These are phyloP conservation scores for Capronia coronata DNA, from an alignment of 2,329 filamentous ascomycete species.

Conservation along the genomic window DNA sequence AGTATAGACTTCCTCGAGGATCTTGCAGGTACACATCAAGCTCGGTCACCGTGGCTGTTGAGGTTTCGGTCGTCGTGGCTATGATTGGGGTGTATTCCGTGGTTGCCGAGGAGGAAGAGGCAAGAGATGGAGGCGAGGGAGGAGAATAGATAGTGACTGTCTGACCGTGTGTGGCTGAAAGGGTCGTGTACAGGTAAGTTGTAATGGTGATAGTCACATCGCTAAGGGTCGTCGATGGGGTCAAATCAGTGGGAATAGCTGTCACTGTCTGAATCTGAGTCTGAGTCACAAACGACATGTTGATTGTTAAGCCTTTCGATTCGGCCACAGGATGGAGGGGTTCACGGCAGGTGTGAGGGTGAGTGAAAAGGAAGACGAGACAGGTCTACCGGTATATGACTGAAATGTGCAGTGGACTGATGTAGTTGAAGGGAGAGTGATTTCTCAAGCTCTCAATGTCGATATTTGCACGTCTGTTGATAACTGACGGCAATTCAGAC, in stretches of 20 bases:
- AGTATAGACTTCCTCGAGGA: constrained; percentile 15
- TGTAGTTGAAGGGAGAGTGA: too few relatives aligned
- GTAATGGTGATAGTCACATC: constrained; percentile 16
- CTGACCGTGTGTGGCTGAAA: constrained; percentile 16
- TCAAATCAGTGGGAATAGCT: constrained; percentile 5
- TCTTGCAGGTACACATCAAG: constrained; percentile 24
- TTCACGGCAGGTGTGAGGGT: neutral
- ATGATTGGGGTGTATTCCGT: constrained; percentile 15
- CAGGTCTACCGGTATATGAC: too few relatives aligned
- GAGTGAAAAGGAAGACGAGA: neutral
- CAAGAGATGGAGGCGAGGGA: neutral
- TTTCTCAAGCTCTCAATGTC: too few relatives aligned
- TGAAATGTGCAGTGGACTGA: too few relatives aligned
- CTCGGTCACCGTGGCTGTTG: constrained; percentile 21
- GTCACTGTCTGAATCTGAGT: constrained; percentile 7
- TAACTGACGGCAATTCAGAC: too few relatives aligned
- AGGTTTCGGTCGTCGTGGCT: constrained; percentile 10
- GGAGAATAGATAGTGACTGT: constrained; percentile 23
- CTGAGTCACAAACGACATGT: constrained; percentile 13
- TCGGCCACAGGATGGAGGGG: too few relatives aligned
- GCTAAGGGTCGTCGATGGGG: constrained; percentile 9
- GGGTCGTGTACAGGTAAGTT: constrained; percentile 13
- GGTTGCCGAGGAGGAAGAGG: constrained; percentile 4
- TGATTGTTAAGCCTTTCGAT: neutral
- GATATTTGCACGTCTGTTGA: too few relatives aligned